phyloP scores from a whole-genome alignment of 2,329 filamentous ascomycete species.

The Botrytis paeoniae region DNA sequence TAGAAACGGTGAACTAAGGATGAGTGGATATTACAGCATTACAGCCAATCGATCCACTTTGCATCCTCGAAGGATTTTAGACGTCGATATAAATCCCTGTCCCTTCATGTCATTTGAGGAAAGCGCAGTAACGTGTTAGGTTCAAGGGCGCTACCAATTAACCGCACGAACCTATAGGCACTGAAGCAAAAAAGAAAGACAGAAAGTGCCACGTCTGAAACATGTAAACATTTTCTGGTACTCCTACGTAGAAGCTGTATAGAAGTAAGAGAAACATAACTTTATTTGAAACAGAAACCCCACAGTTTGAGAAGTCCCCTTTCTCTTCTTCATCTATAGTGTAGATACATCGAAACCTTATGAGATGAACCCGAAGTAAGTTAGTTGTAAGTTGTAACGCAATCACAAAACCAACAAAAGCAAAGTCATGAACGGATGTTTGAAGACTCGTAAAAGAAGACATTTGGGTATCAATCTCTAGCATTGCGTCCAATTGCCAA shows the following conservation, averaged over 20 bases:
- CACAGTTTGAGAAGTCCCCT: background rate
- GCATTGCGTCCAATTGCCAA: background rate
- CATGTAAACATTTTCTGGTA: background rate
- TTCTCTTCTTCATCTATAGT: background rate
- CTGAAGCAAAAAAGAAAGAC: background rate
- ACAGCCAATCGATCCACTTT: slow-evolving; percentile 6
- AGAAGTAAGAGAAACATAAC: background rate
- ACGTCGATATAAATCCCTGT: slow-evolving; percentile 1
- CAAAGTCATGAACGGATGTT: background rate
- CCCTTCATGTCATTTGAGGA: background rate
- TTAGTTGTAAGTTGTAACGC: background rate
- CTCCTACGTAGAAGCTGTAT: background rate
- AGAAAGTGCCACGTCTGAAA: slow-evolving; percentile 6
- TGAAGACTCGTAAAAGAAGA: background rate
- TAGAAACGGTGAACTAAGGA: background rate
- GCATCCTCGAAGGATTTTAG: slow-evolving; percentile 7
- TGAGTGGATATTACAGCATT: slow-evolving; percentile 4
- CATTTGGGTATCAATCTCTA: background rate
- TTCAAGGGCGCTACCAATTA: background rate
- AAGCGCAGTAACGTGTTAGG: background rate
- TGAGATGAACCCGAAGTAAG: background rate
- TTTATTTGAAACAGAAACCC: slow-evolving; percentile 1
- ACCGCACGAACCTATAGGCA: background rate
- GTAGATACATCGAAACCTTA: background rate
- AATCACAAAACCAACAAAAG: background rate